Percentiles rank a stretch among this genome's conserved stretches.
Conservation (phyloP, 352 stramenopile genomes). For the Phytophthora pisi region DNA sequence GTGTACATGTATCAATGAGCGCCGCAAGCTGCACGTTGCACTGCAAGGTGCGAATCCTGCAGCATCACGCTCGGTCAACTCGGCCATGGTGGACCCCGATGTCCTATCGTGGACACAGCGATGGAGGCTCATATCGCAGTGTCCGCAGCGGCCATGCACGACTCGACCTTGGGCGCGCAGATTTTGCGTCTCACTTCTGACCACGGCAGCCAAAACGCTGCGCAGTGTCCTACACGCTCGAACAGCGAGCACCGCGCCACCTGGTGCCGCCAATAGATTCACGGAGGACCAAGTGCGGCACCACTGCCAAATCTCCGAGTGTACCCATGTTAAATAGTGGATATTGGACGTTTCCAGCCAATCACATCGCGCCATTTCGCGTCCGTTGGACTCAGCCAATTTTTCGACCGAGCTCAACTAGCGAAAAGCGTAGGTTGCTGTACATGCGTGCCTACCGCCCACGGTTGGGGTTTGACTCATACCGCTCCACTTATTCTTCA, state of each 20-base stretch:
- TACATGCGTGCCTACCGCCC: not conserved
- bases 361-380: not conserved
- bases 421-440: constrained; percentile 12
- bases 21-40: too few relatives aligned
- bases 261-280: constrained; percentile 20
- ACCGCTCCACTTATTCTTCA: constrained; percentile 15
- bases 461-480: not conserved
- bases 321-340: constrained; percentile 12
- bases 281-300: constrained; percentile 14
- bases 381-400: constrained; percentile 5
- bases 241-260: constrained; percentile 15
- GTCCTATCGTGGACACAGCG: not conserved
- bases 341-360: not conserved
- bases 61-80: not conserved
- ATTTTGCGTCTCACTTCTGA: constrained; percentile 9
- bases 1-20: too few relatives aligned
- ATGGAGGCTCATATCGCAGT: constrained; percentile 21
- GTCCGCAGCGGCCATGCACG: constrained; percentile 16
- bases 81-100: not conserved
- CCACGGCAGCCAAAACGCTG: constrained; percentile 5
- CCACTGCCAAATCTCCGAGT: constrained; percentile 4
- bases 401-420: constrained; percentile 16
- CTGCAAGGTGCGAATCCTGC: too few relatives aligned
- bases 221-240: constrained; percentile 27
- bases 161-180: not conserved